Base-by-base conservation (phyloP, 176 grass and related monocot genomes). In the Oryza longistaminata region DNA sequence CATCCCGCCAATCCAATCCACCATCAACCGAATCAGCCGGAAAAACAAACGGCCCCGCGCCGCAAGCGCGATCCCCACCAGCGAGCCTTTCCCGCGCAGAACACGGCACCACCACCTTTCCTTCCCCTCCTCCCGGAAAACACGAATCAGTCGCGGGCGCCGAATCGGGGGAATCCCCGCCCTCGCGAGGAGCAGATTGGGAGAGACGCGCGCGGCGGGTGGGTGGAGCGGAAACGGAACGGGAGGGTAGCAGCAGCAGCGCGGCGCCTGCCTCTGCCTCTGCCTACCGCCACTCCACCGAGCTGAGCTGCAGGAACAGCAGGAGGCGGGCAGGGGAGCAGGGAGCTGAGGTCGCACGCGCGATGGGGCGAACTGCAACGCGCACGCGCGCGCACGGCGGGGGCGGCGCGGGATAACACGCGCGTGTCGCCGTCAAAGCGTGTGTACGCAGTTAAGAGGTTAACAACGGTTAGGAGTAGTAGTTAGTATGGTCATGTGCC, bases 181-280 rank as follows among this genome's bases (percentile, higher is more conserved):
- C 4, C 58, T 15, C 15, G 2, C 19, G n/a, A 10, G 39, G 49
- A 33, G 49, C 31, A 17, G 89, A 75, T 90, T 83, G n/a, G 64
- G 52, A 17, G 24, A n/a, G 17, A 70, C 29, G 46, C 48, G n/a
- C 48, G 34, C 29, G 68, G 33, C 70, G 74, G 82, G 69, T 77
- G 58, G 60, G 17, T 71, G 78, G 70, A 70, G 87, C 3, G 45
- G 75, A 68, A 68, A 84, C 74, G 25, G 87, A 24, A 67, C 52
- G 31, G 19, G 48, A n/a, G 68, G 67, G 73, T 82, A 77, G 29
- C 29, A 31, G 2, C 29, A 31, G 83, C 82, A 70, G 80, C 50
- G 83, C 82, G 64, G 80, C 50, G 39, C 39, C 37, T 39, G 40
- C 40, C 29, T 31, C 29, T 29, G 29, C 2, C 2, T 29, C 40